phyloP scores from a whole-genome alignment of 192 early-diverging fungal genomes.

The Coemansia sp. region DNA sequence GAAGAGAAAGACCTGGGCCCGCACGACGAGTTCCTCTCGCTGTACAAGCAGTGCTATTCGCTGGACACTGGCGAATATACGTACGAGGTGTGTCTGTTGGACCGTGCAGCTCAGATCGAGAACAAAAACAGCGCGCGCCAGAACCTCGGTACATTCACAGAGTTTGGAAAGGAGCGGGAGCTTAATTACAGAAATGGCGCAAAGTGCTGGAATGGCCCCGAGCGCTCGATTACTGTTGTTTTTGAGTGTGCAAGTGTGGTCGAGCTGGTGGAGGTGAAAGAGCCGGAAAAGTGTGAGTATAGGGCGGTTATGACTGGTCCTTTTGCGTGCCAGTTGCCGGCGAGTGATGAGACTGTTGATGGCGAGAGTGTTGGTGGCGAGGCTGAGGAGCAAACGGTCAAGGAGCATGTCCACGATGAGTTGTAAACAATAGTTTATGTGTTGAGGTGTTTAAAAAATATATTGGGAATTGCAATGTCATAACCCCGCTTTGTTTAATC shows the following conservation, averaged over 20 bases:
- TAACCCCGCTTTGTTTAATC: no score
- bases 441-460: no score
- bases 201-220: slow-evolving; percentile 95
- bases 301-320: slow-evolving; percentile 71
- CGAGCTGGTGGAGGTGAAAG: slow-evolving; percentile 67
- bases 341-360: not conserved
- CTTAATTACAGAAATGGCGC: slow-evolving; percentile 74
- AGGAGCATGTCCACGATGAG: not conserved
- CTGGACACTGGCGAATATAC: slow-evolving; percentile 61
- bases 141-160: slow-evolving; percentile 58
- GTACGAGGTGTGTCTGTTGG: slow-evolving; percentile 82
- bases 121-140: slow-evolving; percentile 61
- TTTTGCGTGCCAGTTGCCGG: slow-evolving; percentile 62
- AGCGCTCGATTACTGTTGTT: slow-evolving; percentile 67
- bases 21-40: slow-evolving; percentile 64
- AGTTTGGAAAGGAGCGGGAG: slow-evolving; percentile 41
- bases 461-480: no score
- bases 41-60: slow-evolving; percentile 69
- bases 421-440: not conserved
- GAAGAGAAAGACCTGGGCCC: slow-evolving; percentile 68
- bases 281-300: slow-evolving; percentile 96
- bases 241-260: slow-evolving; percentile 78
- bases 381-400: not conserved
- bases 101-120: slow-evolving; percentile 70
- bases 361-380: not conserved